These are phyloP conservation scores for Podospora pseudocomata DNA, from an alignment of 495 filamentous ascomycete species.

Conservation along the genomic window DNA sequence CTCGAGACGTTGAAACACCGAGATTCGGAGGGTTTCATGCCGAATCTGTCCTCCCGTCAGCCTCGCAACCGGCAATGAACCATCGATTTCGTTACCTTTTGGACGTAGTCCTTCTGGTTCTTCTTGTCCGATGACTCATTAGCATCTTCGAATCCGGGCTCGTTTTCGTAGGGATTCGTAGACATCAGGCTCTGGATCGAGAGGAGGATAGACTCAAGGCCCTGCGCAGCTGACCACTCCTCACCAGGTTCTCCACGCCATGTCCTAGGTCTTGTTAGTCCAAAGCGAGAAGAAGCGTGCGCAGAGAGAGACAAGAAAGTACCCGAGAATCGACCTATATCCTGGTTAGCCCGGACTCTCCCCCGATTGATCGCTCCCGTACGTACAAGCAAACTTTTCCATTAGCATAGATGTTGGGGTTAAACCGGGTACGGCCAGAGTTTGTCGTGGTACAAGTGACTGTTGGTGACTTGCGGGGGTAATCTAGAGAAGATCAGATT, in stretches of 20 bases:
- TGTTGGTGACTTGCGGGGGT: conserved; percentile 75
- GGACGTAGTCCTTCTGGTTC: conserved; percentile 73
- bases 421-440: conserved; percentile 80
- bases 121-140: conserved; percentile 65
- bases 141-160: conserved; percentile 84
- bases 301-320: conserved; percentile 22
- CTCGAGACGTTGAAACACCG: conserved; percentile 83
- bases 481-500: conserved; percentile 53
- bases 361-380: conserved; percentile 18
- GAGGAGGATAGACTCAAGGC: conserved; percentile 87
- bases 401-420: conserved; percentile 90
- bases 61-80: neutral
- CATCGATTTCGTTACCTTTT: conserved; percentile 59
- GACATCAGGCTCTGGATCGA: conserved; percentile 98
- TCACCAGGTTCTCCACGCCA: conserved; percentile 88
- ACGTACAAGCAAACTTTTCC: conserved; percentile 90
- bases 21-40: conserved; percentile 84
- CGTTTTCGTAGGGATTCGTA: conserved; percentile 90
- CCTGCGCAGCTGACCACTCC: conserved; percentile 94
- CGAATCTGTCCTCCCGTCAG: conserved; percentile 59
- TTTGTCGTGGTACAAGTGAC: conserved; percentile 84
- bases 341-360: neutral
- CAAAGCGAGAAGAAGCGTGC: conserved; percentile 1
- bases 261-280: conserved; percentile 59
- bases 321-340: conserved; percentile 86